Conservation (phyloP, 768 basidiomycete genomes). For the Boletellus ananiceps region DNA sequence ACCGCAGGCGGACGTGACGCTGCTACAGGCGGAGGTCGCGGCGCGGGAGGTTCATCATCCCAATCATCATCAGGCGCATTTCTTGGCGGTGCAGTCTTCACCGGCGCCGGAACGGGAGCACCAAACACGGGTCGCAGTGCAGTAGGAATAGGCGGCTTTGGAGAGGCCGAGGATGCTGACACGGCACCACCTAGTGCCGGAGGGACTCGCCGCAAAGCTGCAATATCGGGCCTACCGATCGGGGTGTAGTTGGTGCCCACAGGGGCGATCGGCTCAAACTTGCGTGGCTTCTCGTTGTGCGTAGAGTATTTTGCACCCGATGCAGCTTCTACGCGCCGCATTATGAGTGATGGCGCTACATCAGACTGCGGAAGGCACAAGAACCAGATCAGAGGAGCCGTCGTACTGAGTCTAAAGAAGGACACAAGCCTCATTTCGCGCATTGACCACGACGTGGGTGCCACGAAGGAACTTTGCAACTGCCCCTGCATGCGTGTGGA, state of each 20-base stretch:
- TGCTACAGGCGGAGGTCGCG: constrained; percentile 42
- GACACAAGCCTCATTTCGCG: constrained; percentile 71
- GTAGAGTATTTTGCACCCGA: constrained; percentile 88
- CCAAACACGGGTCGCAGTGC: constrained; percentile 48
- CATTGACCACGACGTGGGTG: constrained; percentile 80
- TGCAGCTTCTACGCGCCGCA: constrained; percentile 81
- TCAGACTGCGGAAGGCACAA: constrained; percentile 54
- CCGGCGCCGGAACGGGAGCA: constrained; percentile 39
- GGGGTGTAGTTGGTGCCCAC: constrained; percentile 76
- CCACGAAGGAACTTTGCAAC: constrained; percentile 79
- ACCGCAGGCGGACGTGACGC: constrained; percentile 46
- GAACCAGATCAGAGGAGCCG: background rate
- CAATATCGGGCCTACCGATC: constrained; percentile 69
- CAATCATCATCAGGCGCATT: constrained; percentile 55
- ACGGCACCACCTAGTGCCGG: constrained; percentile 29
- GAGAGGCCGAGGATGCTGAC: too few species aligned
- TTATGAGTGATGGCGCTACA: constrained; percentile 73
- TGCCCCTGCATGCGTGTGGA: constrained; percentile 80
- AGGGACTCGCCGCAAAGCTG: constrained; percentile 47
- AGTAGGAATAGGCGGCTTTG: constrained; percentile 35
- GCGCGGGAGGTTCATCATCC: constrained; percentile 47
- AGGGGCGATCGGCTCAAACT: constrained; percentile 74
- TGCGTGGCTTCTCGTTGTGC: constrained; percentile 72
- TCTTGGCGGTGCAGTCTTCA: constrained; percentile 36
- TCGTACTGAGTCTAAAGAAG: background rate